Conservation (phyloP, 805 yeast genomes). For the Metschnikowia picachoensis region DNA sequence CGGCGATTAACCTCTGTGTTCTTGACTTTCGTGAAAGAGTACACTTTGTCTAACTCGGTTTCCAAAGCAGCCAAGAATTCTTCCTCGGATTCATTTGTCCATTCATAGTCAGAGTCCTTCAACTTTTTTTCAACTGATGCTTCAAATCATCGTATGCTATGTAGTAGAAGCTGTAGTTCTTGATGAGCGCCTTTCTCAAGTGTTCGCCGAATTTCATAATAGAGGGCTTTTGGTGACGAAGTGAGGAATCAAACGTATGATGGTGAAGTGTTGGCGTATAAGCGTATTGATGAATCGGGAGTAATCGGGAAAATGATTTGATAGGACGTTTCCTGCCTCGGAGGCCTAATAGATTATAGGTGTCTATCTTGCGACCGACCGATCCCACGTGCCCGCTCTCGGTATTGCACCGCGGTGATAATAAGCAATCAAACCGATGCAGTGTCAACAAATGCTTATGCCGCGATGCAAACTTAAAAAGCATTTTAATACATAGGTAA, state of each 20-base stretch:
- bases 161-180: conserved; percentile 87
- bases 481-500: too few relatives aligned
- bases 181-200: conserved; percentile 80
- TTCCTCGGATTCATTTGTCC: conserved; percentile 82
- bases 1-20: conserved; percentile 81
- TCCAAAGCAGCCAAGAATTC: conserved; percentile 73
- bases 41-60: conserved; percentile 86
- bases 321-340: conserved; percentile 3
- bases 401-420: too few relatives aligned
- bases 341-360: not conserved
- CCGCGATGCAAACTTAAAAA: not conserved
- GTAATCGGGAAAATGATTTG: not conserved
- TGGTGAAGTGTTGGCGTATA: not conserved
- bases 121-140: conserved; percentile 68
- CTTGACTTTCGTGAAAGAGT: conserved; percentile 84
- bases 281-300: not conserved
- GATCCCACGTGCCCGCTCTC: conserved; percentile 1
- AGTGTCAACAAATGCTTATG: not conserved
- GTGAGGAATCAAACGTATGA: too few relatives aligned
- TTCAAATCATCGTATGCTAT: conserved; percentile 89
- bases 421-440: too few relatives aligned
- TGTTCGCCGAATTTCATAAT: conserved; percentile 95
- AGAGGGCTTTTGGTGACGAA: too few relatives aligned
- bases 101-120: conserved; percentile 49
- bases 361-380: conserved; percentile 3